phyloP scores from a whole-genome alignment of 495 filamentous ascomycete genomes.

The Aspergillus egyptiacus region DNA sequence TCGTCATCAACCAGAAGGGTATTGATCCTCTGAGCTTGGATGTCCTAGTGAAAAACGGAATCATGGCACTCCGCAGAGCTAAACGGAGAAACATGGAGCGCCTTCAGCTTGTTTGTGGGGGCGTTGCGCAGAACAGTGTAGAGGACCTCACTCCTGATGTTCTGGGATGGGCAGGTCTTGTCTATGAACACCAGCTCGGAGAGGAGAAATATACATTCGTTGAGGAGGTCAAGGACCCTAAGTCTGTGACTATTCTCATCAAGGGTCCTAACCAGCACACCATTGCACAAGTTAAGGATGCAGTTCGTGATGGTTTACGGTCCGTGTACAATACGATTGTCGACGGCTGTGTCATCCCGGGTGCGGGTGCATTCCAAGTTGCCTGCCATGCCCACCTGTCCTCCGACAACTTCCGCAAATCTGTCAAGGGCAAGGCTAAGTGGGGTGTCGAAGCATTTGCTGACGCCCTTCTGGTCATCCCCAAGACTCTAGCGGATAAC shows the following conservation, averaged over 20 bases:
- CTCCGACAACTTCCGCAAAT: constrained; percentile 73
- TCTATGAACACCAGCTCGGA: constrained; percentile 95
- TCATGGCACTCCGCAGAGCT: constrained; percentile 85
- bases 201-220: constrained; percentile 99
- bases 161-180: constrained; percentile 91
- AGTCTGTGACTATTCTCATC: constrained; percentile 97
- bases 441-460: constrained; percentile 92
- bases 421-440: constrained; percentile 94
- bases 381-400: constrained; percentile 86
- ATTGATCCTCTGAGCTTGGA: constrained; percentile 96
- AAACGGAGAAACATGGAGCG: constrained; percentile 99
- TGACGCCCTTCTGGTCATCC: constrained; percentile 87
- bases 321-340: constrained; percentile 99
- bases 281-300: constrained; percentile 92
- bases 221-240: constrained; percentile 97
- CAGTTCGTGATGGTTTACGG: constrained; percentile 90
- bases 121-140: constrained; percentile 87
- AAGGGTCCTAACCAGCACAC: constrained; percentile 97
- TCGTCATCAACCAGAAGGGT: constrained; percentile 98
- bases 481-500: constrained; percentile 95
- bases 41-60: constrained; percentile 95
- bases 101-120: constrained; percentile 88
- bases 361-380: constrained; percentile 93
- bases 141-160: constrained; percentile 85
- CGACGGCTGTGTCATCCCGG: constrained; percentile 88